Evolutionary conservation across 495 filamentous ascomycete genomes (phyloP).

Genomic region (Aspergillus cristatus): DNA sequence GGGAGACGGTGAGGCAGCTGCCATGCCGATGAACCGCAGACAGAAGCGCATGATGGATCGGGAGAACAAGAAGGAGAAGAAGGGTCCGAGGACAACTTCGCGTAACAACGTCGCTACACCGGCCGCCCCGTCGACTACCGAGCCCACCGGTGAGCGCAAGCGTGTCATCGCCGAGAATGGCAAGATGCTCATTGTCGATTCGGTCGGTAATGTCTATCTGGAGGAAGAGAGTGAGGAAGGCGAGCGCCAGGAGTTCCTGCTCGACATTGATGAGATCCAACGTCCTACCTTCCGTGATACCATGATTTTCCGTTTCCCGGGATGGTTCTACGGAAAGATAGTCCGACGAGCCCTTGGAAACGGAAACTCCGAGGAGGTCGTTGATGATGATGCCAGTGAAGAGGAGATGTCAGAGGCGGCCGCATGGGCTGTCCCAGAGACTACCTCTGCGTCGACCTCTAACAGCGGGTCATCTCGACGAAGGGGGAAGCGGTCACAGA

Average conservation of each 20-base stretch:
- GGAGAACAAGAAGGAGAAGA: constrained; percentile 62
- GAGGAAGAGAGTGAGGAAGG: constrained; percentile 86
- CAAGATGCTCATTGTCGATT: constrained; percentile 88
- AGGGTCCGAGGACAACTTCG: constrained; percentile 24
- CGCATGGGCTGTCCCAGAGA: constrained; percentile 21
- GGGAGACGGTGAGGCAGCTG: constrained; percentile 24
- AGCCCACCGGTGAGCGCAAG: constrained; percentile 63
- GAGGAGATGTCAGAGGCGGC: constrained; percentile 22
- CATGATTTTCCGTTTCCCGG: constrained; percentile 56
- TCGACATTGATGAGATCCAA: constrained; percentile 65
- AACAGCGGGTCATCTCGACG: constrained; percentile 16
- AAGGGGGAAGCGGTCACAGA: constrained; percentile 27
- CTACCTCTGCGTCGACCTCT: constrained; percentile 19
- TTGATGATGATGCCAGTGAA: constrained; percentile 15
- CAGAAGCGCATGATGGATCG: constrained; percentile 82
- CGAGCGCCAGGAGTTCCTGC: constrained; percentile 65
- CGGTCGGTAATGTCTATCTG: constrained; percentile 80
- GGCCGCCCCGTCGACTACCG: constrained; percentile 38
- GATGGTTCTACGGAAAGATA: constrained; percentile 52
- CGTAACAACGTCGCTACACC: constrained; percentile 13
- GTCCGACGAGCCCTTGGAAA: constrained; percentile 43
- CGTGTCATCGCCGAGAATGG: constrained; percentile 86
- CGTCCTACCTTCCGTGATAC: constrained; percentile 61
- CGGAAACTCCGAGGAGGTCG: constrained; percentile 7
- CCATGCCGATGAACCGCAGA: constrained; percentile 67